Percentiles rank a stretch among this genome's conserved stretches.
Evolutionary conservation across 257 asterid species (phyloP).

Genomic region (Solanum bulbocastanum): DNA sequence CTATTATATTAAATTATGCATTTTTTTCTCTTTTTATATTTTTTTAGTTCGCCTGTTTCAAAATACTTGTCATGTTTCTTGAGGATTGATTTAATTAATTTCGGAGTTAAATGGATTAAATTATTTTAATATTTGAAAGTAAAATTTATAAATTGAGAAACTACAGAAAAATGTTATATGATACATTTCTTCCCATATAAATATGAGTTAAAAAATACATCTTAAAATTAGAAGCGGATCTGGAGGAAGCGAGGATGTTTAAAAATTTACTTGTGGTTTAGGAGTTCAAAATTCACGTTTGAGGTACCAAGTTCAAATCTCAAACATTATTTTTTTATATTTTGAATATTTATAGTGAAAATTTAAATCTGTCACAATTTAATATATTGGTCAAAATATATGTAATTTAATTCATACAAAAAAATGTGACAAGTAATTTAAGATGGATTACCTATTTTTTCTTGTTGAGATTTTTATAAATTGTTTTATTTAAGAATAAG

Average conservation of each 20-base stretch:
- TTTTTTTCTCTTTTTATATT: too few relatives aligned
- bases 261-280: background rate
- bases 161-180: background rate
- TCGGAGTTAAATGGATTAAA: accelerated
- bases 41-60: background rate
- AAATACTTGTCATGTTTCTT: background rate
- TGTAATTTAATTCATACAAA: background rate
- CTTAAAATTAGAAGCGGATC: too few relatives aligned
- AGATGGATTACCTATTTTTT: background rate
- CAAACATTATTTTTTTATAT: too few relatives aligned
- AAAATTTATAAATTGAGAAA: background rate
- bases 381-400: background rate
- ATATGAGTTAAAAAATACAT: background rate
- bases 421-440: background rate
- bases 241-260: too few relatives aligned
- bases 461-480: background rate
- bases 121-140: background rate
- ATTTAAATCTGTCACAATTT: background rate
- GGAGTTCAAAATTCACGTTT: background rate
- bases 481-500: background rate
- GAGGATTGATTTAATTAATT: background rate
- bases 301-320: background rate
- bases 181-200: background rate
- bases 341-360: too few relatives aligned
- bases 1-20: background rate